Percentiles rank a stretch among this genome's conserved stretches.
These are phyloP conservation scores for Colletotrichum higginsianum DNA, from an alignment of 2,329 filamentous ascomycete genomes.

Conservation along the genomic window DNA sequence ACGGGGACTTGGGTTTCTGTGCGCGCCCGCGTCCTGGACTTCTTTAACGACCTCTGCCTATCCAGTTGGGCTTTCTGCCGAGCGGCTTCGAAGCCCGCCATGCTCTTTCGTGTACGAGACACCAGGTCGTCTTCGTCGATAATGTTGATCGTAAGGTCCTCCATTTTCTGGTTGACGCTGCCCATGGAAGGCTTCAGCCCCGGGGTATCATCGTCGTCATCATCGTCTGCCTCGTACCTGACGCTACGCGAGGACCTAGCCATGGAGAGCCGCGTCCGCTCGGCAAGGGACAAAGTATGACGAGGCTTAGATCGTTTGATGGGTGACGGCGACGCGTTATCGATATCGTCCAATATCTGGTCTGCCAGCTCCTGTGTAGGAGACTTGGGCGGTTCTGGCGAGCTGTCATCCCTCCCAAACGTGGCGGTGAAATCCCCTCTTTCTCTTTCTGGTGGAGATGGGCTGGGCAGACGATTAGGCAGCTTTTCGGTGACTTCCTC, in stretches of 20 bases:
- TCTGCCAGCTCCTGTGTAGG: conserved; percentile 69
- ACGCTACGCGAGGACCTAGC: conserved; percentile 66
- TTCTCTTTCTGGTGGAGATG: conserved; percentile 34
- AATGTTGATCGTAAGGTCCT: conserved; percentile 45
- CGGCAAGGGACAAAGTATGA: conserved; percentile 76
- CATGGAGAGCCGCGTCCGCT: conserved; percentile 88
- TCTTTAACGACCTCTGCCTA: conserved; percentile 65
- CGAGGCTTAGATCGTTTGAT: conserved; percentile 63
- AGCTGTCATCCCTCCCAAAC: conserved; percentile 27
- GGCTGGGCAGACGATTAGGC: conserved; percentile 13
- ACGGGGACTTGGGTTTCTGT: conserved; percentile 64
- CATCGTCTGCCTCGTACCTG: conserved; percentile 46
- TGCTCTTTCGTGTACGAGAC: conserved; percentile 72
- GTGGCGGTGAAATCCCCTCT: conserved; percentile 7
- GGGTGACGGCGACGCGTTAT: conserved; percentile 70
- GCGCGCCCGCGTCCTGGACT: conserved; percentile 52
- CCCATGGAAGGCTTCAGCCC: conserved; percentile 33
- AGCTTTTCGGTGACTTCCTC: conserved; percentile 6
- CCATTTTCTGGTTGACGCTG: conserved; percentile 23
- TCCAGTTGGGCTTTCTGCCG: conserved; percentile 74
- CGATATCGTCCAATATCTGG: conserved; percentile 69
- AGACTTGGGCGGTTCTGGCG: conserved; percentile 48
- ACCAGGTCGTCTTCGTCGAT: conserved; percentile 65
- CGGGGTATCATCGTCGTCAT: conserved; percentile 49
- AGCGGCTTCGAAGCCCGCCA: conserved; percentile 74